Evolutionary conservation across 345 rosid genomes (phyloP).

Genomic region (Eucalyptus coolabah): DNA sequence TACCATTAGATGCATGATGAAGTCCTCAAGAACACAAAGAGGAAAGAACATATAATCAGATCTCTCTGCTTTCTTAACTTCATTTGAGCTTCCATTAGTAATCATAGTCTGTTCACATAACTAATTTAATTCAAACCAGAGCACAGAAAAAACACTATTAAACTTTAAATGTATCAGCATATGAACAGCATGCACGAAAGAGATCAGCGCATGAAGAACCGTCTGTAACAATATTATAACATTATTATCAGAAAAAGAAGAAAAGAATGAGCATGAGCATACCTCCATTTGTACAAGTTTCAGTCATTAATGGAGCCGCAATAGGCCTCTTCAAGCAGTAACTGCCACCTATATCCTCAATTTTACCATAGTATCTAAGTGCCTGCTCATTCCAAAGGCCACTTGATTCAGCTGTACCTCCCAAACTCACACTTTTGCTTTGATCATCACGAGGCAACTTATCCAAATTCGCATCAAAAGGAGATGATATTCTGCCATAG

Average conservation of each 20-base stretch:
- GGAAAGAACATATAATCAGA: neutral
- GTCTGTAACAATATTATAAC: neutral
- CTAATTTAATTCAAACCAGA: neutral
- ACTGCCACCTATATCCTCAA: neutral
- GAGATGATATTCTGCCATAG: neutral
- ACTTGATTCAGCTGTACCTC: neutral
- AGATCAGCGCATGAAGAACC: neutral
- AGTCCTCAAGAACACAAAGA: neutral
- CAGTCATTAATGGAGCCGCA: neutral
- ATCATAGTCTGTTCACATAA: neutral
- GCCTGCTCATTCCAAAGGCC: neutral
- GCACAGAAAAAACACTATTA: neutral
- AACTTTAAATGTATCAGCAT: neutral
- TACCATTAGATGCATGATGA: neutral
- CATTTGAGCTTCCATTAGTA: neutral
- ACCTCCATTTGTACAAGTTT: neutral
- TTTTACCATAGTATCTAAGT: neutral
- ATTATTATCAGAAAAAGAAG: neutral
- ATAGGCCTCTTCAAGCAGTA: neutral
- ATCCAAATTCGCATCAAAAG: neutral
- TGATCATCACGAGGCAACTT: neutral
- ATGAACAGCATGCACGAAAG: neutral
- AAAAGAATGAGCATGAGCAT: neutral
- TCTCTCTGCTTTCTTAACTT: neutral
- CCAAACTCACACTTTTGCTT: neutral